Base-by-base conservation (phyloP, 2,329 filamentous ascomycete species). In the Laburnicola sp. region DNA sequence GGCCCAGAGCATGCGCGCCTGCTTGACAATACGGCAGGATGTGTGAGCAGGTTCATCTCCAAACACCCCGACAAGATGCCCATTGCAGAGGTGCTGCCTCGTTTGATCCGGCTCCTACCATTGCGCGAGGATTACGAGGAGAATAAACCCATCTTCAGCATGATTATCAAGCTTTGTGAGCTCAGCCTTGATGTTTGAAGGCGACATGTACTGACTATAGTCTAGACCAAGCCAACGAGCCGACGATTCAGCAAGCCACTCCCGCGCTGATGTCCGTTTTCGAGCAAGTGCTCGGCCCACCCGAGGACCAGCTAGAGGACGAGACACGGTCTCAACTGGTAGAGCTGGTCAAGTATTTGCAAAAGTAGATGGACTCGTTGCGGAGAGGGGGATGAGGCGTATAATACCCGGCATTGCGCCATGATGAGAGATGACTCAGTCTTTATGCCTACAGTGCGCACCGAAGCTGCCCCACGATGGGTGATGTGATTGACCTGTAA, bases 41-140 rank as follows among this genome's bases (percentile, higher is more conserved):
- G 93, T 73, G 80, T 97, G 38, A 88, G 86, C 69, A 87, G 94
- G 57, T 92, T 99, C 88, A 96, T 97, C 74, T 83, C 89, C 71
- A 88, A 88, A 66, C 87, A 96, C 75, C 87, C 89, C n/a, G 86
- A 93, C 62, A 84, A 83, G 61, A 86, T 95, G 7, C 91, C 93
- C 16, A 82, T 96, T 46, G 76, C 82, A 34, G 86, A 96, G 53
- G 89, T 96, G 21, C 82, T 99, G 1, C 92, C 93, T 25, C 85
- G 85, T 1, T 77, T 97, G 26, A 82, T 95, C 50, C 82, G 83
- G 54, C 82, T 92, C 26, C 82, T 97, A 32, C 94, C 94, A 7
- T 80, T 97, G 56, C 89, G 89, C 74, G 92, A 96, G 70, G 94
- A 97, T 73, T 97, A 84, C 65, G 91, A 97, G 75, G 94, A 97